Evolutionary conservation across 139 green algal genomes (phyloP).

Genomic region (Micractinium sp.): DNA sequence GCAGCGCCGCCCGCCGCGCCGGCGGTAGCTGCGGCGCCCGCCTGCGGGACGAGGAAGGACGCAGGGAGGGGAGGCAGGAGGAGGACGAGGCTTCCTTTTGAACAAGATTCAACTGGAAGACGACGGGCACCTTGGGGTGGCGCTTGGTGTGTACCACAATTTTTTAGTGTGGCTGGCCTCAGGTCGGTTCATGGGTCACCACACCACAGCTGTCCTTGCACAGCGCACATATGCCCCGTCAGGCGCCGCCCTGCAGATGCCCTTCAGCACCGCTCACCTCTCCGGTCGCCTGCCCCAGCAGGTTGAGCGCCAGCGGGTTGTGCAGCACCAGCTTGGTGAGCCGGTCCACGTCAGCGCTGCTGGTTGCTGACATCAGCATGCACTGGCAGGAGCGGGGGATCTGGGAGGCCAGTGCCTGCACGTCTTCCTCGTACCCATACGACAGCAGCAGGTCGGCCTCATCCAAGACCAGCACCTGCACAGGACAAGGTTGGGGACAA

Average conservation of each 20-base stretch:
- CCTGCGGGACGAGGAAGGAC: not conserved
- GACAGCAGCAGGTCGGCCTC: constrained; percentile 95
- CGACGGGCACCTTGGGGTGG: too few relatives aligned
- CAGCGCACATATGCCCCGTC: too few relatives aligned
- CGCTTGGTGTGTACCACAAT: too few relatives aligned
- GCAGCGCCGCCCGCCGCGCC: constrained; percentile 28
- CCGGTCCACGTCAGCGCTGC: constrained; percentile 75
- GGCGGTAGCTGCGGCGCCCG: not conserved
- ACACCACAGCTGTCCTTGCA: not conserved
- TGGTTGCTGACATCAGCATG: constrained; percentile 94
- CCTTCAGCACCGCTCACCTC: not conserved
- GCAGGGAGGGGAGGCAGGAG: not conserved
- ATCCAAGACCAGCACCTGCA: constrained; percentile 87
- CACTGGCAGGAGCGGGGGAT: constrained; percentile 76
- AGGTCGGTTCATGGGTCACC: too few relatives aligned
- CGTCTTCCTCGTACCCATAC: constrained; percentile 91
- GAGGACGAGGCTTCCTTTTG: not conserved
- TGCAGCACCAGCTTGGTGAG: constrained; percentile 90
- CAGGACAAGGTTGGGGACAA: not conserved
- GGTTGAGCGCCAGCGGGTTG: constrained; percentile 85
- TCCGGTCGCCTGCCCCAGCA: constrained; percentile 49
- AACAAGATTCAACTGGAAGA: too few relatives aligned
- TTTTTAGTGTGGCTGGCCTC: too few relatives aligned
- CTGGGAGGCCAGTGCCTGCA: constrained; percentile 73
- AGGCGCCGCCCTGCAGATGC: too few relatives aligned